Evolutionary conservation across 2,329 filamentous ascomycete genomes (phyloP), one percentile per base, ranked within the genome.

Genomic region (Aureobasidium lini): DNA sequence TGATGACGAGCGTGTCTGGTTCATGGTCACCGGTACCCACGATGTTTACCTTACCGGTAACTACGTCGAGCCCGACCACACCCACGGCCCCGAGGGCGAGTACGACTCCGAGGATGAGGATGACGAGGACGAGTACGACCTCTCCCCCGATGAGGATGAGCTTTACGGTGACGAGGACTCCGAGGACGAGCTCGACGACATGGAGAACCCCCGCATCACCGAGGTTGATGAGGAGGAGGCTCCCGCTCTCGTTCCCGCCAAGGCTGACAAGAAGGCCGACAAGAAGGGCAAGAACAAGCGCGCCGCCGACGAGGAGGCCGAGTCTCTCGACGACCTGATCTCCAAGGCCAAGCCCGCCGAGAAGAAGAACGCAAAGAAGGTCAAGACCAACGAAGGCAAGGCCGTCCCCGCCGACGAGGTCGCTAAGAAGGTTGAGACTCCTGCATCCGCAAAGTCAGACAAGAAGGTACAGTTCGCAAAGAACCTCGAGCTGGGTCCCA

Each of bases 381-480:
- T 93, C 65, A 95, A 95, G 86, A 96, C 96, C 83, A 97, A 97
- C 82, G 90, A 95, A 73, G 94, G 93, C 66, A 88, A 96, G 72
- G 86, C 94, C 61, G 84, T 88, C 62, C 76, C 81, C 54, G 68
- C 72, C 43, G 69, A 70, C 47, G 69, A 69, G 57, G 77, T 79
- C 46, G 83, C 86, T 67, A 77, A 82, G 66, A 85, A 86, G 73
- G 78, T 83, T 62, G 79, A 81, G 59, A 76, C 77, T 57, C 75
- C 69, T 47, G 63, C 66, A 23, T 64, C 79, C 64, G 75, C 74
- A 64, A 85, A 86, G 81, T 78, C 80, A 60, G 88, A 89, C 75
- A 96, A 96, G 85, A 97, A 96, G 81, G 94, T 99, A 62, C 90
- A 96, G 76, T 99, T 99, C 74, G 93, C 94, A 72, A 96, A 97